These are phyloP conservation scores for Cryptococcus sp. DNA, from an alignment of 1,284 basidiomycete genomes.

Conservation along the genomic window DNA sequence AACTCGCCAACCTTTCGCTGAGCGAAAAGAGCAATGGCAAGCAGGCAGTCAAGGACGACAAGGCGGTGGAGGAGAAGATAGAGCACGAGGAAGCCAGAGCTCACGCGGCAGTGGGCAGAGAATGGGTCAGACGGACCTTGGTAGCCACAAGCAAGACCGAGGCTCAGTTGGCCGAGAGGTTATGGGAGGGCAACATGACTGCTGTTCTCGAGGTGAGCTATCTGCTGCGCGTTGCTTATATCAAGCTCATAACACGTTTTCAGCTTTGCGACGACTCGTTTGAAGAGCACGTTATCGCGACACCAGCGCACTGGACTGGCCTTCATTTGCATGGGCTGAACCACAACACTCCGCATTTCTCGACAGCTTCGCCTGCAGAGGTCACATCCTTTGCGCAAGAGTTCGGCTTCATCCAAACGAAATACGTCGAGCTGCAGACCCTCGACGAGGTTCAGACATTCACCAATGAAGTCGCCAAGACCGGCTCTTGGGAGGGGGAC, in stretches of 20 bases:
- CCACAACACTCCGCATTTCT: conserved; percentile 68
- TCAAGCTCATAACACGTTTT: conserved; percentile 3
- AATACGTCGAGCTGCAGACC: conserved; percentile 63
- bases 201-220: conserved; percentile 80
- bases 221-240: background rate
- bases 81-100: conserved; percentile 34
- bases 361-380: conserved; percentile 67
- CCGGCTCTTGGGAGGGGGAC: conserved; percentile 79
- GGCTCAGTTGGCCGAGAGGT: conserved; percentile 68
- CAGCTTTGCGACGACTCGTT: conserved; percentile 96
- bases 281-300: conserved; percentile 94
- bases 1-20: conserved; percentile 10
- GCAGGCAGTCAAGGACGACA: conserved; percentile 11
- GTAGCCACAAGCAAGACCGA: conserved; percentile 66
- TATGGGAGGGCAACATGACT: conserved; percentile 86
- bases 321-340: conserved; percentile 95
- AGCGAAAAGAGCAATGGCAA: conserved; percentile 18
- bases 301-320: conserved; percentile 78
- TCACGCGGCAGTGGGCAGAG: conserved; percentile 50
- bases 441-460: conserved; percentile 73
- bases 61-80: conserved; percentile 12
- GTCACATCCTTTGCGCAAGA: conserved; percentile 80
- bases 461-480: conserved; percentile 67
- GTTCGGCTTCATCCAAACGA: conserved; percentile 90
- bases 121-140: conserved; percentile 80